These are phyloP conservation scores for Aureobasidium sp. DNA, from an alignment of 2,329 filamentous ascomycete species.

Conservation along the genomic window DNA sequence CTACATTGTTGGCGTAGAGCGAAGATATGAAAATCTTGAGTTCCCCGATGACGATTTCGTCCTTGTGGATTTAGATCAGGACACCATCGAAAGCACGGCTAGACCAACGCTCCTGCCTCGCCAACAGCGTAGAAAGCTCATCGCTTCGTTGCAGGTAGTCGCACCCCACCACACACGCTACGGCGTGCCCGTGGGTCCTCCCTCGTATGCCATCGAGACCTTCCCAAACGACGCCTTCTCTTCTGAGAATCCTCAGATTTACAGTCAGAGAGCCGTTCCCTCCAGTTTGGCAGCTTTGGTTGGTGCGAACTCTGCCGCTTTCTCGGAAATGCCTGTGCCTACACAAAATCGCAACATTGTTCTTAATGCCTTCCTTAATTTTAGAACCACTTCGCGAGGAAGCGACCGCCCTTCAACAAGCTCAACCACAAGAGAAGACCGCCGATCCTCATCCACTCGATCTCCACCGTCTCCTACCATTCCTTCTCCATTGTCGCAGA, in stretches of 20 bases:
- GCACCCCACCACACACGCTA: constrained; percentile 84
- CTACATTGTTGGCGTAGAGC: constrained; percentile 93
- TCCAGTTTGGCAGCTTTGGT: constrained; percentile 80
- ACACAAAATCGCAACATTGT: constrained; percentile 55
- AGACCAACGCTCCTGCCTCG: constrained; percentile 73
- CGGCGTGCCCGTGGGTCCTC: constrained; percentile 80
- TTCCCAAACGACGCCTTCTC: constrained; percentile 88
- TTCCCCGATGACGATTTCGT: constrained; percentile 95
- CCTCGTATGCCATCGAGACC: constrained; percentile 85
- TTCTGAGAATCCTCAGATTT: constrained; percentile 75
- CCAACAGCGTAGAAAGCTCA: constrained; percentile 82
- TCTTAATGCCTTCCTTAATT: constrained; percentile 85
- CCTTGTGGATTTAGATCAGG: constrained; percentile 84
- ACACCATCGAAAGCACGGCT: constrained; percentile 78
- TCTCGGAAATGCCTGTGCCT: constrained; percentile 48
- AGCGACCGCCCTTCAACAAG: constrained; percentile 73
- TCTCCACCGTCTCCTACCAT: constrained; percentile 58
- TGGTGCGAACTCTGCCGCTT: constrained; percentile 80
- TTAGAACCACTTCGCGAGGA: constrained; percentile 55
- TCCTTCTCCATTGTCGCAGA: constrained; percentile 72
- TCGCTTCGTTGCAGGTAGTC: constrained; percentile 79
- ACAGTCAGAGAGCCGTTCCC: constrained; percentile 61
- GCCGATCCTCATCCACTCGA: constrained; percentile 28
- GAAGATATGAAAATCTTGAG: constrained; percentile 77
- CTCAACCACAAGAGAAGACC: constrained; percentile 41